Percentiles rank a stretch among this genome's conserved stretches.
Evolutionary conservation across 305 asterid genomes (phyloP).

Genomic region (Ajuga reptans): DNA sequence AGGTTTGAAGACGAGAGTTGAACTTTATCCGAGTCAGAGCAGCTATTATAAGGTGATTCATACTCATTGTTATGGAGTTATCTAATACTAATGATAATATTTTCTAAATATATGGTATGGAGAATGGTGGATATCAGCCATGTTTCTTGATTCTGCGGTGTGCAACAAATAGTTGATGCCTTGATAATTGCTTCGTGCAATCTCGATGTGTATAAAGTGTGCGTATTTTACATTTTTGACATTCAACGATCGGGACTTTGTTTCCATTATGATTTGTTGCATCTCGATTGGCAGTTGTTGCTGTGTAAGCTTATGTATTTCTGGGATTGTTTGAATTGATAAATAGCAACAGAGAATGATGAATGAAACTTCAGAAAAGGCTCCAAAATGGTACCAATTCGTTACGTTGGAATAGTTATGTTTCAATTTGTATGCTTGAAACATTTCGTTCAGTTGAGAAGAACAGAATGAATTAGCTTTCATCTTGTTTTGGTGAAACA

Average conservation of each 20-base stretch:
- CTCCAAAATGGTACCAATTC: too few relatives aligned
- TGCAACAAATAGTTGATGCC: too few relatives aligned
- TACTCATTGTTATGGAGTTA: not conserved
- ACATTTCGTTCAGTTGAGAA: too few relatives aligned
- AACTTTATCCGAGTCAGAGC: not conserved
- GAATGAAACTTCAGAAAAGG: too few relatives aligned
- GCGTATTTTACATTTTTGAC: too few relatives aligned
- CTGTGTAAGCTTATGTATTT: not conserved
- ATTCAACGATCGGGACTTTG: too few relatives aligned
- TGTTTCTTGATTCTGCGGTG: slow-evolving; percentile 4
- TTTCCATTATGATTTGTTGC: not conserved
- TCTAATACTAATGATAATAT: too few relatives aligned
- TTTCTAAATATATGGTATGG: not conserved
- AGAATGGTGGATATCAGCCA: not conserved
- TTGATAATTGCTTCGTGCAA: not conserved
- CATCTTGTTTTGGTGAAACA: too few relatives aligned
- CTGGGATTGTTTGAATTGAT: too few relatives aligned
- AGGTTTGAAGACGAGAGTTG: slow-evolving; percentile 2
- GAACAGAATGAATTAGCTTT: not conserved
- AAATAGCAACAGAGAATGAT: too few relatives aligned
- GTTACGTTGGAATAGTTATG: too few relatives aligned
- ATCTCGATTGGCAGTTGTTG: not conserved
- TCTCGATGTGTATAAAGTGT: not conserved
- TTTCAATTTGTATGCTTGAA: too few relatives aligned
- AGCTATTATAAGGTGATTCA: slow-evolving; percentile 2